phyloP scores from a whole-genome alignment of 2,329 filamentous ascomycete genomes.

The Pseudogymnoascus sp. region DNA sequence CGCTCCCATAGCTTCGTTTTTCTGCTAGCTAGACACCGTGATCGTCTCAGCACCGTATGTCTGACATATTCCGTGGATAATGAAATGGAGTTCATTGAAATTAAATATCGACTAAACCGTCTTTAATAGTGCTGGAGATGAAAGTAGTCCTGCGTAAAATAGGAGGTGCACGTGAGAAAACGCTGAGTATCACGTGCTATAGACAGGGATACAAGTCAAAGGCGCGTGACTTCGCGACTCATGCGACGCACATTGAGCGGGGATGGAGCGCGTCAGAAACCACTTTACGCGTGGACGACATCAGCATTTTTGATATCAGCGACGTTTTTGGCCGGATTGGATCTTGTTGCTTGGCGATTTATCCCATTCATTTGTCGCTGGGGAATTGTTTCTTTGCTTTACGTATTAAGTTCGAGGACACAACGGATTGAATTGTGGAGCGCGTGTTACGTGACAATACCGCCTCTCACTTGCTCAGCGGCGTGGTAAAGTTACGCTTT shows the following conservation, averaged over 20 bases:
- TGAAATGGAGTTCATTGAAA: too few relatives aligned
- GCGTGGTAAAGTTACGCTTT: neutral
- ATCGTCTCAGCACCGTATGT: too few relatives aligned
- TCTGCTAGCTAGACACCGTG: neutral
- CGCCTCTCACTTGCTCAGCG: neutral
- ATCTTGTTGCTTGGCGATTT: neutral
- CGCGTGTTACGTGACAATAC: neutral
- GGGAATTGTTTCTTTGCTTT: neutral
- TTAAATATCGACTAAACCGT: too few relatives aligned
- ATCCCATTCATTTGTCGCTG: neutral
- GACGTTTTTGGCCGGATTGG: neutral
- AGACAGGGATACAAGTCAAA: neutral
- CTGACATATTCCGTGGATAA: too few relatives aligned
- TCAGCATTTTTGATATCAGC: neutral
- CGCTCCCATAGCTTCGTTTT: slow-evolving; percentile 11
- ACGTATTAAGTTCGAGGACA: neutral
- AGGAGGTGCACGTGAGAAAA: neutral
- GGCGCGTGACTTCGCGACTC: slow-evolving; percentile 6
- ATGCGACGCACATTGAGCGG: neutral
- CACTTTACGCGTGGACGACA: slow-evolving; percentile 8
- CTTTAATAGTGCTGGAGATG: too few relatives aligned
- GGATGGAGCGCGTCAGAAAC: slow-evolving; percentile 1
- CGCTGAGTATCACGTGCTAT: neutral
- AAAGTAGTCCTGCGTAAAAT: too few relatives aligned
- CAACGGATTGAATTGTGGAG: neutral